A percentile compares a stretch with the other conserved stretches of the same genome.
These are phyloP conservation scores for Platanthera guangdongensis DNA, from an alignment of 106 monocot genomes.

Conservation along the genomic window DNA sequence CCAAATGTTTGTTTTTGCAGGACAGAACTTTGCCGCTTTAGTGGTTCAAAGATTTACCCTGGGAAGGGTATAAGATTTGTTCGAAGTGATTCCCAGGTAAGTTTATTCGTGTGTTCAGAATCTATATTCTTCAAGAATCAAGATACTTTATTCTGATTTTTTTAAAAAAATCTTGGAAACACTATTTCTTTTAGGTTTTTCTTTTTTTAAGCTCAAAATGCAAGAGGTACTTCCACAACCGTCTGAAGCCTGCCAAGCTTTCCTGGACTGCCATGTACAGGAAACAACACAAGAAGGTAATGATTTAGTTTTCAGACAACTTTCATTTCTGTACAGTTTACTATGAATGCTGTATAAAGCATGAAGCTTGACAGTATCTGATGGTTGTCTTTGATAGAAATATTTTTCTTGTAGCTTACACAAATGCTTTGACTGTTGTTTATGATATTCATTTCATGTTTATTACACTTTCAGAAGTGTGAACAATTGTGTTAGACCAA, in stretches of 20 bases:
- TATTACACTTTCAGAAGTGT: no score
- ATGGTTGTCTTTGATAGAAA: no score
- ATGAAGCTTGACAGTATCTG: no score
- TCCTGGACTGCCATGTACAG: constrained; percentile 33
- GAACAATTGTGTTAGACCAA: no score
- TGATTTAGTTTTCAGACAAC: no score
- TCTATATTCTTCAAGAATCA: not conserved
- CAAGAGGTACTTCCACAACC: constrained; percentile 57
- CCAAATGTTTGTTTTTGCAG: constrained; percentile 1
- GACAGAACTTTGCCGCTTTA: constrained; percentile 49
- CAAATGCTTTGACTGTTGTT: no score
- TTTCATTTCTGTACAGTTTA: no score
- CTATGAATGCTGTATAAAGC: no score
- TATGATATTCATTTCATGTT: no score
- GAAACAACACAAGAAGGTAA: constrained; percentile 48
- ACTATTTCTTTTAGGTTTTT: constrained; percentile 30
- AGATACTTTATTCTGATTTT: not conserved
- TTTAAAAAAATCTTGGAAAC: not conserved
- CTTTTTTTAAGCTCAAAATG: constrained; percentile 65
- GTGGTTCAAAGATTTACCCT: constrained; percentile 63
- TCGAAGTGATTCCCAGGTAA: constrained; percentile 49
- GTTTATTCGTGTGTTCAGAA: not conserved
- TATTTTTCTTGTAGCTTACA: no score
- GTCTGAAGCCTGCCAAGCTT: constrained; percentile 48
- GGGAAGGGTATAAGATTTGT: constrained; percentile 67